Evolutionary conservation across 768 basidiomycete genomes (phyloP), one percentile per base, ranked within the genome.

Genomic region (Dioszegia hungarica): DNA sequence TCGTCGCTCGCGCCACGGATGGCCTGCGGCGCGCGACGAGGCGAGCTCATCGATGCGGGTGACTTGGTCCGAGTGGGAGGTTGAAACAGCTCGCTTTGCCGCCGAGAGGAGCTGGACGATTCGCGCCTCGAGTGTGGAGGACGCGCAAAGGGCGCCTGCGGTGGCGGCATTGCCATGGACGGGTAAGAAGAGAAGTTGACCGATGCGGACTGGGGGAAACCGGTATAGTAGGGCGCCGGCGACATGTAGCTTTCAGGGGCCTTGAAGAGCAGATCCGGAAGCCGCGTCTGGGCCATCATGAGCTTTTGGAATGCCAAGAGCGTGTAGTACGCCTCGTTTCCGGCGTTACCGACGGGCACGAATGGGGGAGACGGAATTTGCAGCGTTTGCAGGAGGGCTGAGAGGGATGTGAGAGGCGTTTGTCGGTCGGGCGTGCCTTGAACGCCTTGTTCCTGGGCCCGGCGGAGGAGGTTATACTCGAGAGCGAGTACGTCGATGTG

Each of bases 241-340:
- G 47, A 10, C 47, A 48, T 48, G 33, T 67, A 69, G 52, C 61
- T 67, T 28, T 43, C 41, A 11, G 41, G 29, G 3, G 24, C 29
- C 24, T 22, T 37, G 50, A 65, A 67, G 3, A 72, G 60, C 31
- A 62, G 15, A 33, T 62, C 61, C 40, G 70, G 70, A 3, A 72
- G 37, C 38, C 67, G 48, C 39, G 67, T 69, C 33, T 69, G 68
- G 12, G 63, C 66, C 70, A 72, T 74, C 67, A 75, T 57, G 22
- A 75, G 66, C 48, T 72, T 68, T 29, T 75, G 72, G 43, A 75
- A 75, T 5, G 72, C 66, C 5, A 73, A 53, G 14, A 75, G 43
- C 0, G 71, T 69, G 59, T 75, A 74, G 59, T 73, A 75, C 6
- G 74, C 72, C 1, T 72, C 70, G 56, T 75, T 75, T 2, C 74